These are phyloP conservation scores for Phellinidium pouzarii DNA, from an alignment of 1,284 basidiomycete species.

Conservation along the genomic window DNA sequence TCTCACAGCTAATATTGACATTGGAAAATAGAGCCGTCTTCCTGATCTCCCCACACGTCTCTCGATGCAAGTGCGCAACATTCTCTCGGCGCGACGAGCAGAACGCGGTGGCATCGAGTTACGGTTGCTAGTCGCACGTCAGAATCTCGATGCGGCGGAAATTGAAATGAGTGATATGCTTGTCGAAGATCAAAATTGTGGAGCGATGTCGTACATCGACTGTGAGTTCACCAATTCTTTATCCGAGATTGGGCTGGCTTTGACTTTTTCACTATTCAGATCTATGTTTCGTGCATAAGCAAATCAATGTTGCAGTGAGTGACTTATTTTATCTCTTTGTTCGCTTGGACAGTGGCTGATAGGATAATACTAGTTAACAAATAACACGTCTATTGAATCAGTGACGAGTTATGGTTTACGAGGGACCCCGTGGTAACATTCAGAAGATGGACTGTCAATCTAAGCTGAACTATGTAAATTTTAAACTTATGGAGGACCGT, in stretches of 20 bases:
- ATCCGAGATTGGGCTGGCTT: constrained; percentile 31
- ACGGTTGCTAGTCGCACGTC: constrained; percentile 79
- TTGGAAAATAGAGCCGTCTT: constrained; percentile 49
- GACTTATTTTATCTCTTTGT: neutral
- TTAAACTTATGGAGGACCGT: no score
- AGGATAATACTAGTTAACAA: constrained; percentile 8
- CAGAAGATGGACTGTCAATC: neutral
- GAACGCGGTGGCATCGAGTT: constrained; percentile 54
- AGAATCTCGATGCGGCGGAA: constrained; percentile 91
- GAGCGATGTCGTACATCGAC: constrained; percentile 83
- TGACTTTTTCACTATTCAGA: constrained; percentile 28
- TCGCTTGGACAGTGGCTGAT: neutral
- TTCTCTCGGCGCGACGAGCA: constrained; percentile 64
- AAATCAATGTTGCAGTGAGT: constrained; percentile 58
- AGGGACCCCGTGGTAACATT: constrained; percentile 15
- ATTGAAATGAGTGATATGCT: constrained; percentile 97
- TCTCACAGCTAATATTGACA: constrained; percentile 11
- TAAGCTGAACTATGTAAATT: neutral
- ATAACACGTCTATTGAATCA: constrained; percentile 15
- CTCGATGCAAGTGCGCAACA: constrained; percentile 81
- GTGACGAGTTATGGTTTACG: constrained; percentile 13
- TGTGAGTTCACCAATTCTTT: constrained; percentile 53
- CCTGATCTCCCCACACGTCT: constrained; percentile 73
- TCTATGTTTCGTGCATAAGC: constrained; percentile 49
- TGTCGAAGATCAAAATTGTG: constrained; percentile 96